Evolutionary conservation across 768 basidiomycete species (phyloP), one percentile per base, ranked within the genome.

Genomic region (Collybia nuda): DNA sequence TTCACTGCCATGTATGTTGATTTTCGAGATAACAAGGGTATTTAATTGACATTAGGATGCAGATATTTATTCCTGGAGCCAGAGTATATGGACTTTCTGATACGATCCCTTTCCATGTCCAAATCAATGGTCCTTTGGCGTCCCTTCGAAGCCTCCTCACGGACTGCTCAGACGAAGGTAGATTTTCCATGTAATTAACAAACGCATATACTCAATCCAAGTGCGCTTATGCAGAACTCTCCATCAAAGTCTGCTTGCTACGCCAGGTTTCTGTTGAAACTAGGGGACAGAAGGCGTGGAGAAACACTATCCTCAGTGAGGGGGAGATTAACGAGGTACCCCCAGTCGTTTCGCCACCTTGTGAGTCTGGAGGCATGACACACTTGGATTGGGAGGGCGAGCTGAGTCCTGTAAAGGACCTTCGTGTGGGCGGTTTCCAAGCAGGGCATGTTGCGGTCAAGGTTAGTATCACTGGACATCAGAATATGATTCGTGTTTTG

Each of bases 311-410:
- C 1, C 56, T 85, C 8, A 80, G 79, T 0, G 77, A 84, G 48
- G 84, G 77, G 2, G 66, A 70, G 17, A 53, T 85, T 9, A 63
- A 68, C 38, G 69, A 76, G n/a, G 67, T 79, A 1, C 75, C 78
- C 0, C 73, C 77, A 12, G 59, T 63, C 15, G 49, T 65, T 54
- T 38, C 54, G 57, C 48, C 60, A 48, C 55, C 59, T 56, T 51
- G 36, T 32, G 50, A 38, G 52, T 55, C 24, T 51, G 54, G 26
- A 49, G 53, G 49, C 56, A 58, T 8, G 65, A 62, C 39, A 28
- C 68, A 76, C 53, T 65, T 86, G 2, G 84, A 86, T 55, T 88
- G 84, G 77, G 81, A 80, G 53, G 86, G 85, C 11, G 74, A 78
- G 48, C 53, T 85, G 12, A 60, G 58, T 23, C 67, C 71, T 39